phyloP scores from a whole-genome alignment of 306 rosid genomes.

The Trifolium fragiferum region DNA sequence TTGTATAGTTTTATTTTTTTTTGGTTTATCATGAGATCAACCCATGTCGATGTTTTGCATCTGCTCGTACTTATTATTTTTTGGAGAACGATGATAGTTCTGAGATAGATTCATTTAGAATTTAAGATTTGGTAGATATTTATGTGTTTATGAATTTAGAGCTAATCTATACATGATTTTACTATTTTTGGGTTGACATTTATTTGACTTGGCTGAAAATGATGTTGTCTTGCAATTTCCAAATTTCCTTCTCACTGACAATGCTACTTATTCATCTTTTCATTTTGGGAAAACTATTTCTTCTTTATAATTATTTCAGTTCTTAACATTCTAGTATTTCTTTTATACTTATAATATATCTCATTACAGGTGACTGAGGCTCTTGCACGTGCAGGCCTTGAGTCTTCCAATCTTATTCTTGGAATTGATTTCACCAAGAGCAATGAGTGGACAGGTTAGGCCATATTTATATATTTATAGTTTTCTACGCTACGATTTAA shows the following conservation, averaged over 20 bases:
- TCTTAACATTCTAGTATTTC: conserved; percentile 19
- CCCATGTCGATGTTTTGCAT: neutral
- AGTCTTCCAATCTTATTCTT: conserved; percentile 93
- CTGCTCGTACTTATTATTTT: no score
- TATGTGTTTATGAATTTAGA: conserved; percentile 11
- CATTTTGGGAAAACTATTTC: neutral
- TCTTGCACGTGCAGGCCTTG: conserved; percentile 92
- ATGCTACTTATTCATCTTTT: conserved; percentile 34
- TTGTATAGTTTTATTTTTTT: conserved; percentile 1
- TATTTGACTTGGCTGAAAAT: conserved; percentile 29
- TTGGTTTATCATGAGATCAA: conserved; percentile 20
- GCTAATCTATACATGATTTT: neutral
- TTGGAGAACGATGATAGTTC: no score
- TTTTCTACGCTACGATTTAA: conserved; percentile 17
- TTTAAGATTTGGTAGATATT: no score
- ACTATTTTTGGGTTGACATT: conserved; percentile 15
- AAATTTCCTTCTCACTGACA: conserved; percentile 17
- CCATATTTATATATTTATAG: neutral
- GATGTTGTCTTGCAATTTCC: conserved; percentile 20
- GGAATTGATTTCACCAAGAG: conserved; percentile 97
- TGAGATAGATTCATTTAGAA: no score
- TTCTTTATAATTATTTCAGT: conserved; percentile 2
- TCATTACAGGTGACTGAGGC: conserved; percentile 84
- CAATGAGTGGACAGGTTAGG: conserved; percentile 97
- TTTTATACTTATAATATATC: conserved; percentile 10